A percentile compares a stretch with the other conserved stretches of the same genome.
Conservation (phyloP, 2,329 filamentous ascomycete species). For the Botrytis galanthina region DNA sequence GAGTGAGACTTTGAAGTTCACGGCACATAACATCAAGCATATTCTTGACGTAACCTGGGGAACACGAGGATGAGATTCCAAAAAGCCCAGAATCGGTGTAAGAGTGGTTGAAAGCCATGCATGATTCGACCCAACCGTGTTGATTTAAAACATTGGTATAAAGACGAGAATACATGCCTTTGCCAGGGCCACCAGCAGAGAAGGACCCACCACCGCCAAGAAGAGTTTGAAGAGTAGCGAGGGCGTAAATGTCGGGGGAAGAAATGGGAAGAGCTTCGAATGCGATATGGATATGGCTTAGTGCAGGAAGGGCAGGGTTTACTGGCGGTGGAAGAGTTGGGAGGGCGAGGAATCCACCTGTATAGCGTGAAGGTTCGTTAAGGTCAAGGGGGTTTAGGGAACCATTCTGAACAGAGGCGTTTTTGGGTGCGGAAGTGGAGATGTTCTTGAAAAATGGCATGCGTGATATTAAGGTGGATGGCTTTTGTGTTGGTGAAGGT, state of each 20-base stretch:
- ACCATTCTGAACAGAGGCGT: conserved; percentile 53
- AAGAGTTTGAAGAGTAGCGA: conserved; percentile 91
- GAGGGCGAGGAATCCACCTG: conserved; percentile 86
- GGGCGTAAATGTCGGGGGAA: conserved; percentile 90
- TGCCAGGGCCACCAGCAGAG: conserved; percentile 92
- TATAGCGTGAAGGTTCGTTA: conserved; percentile 73
- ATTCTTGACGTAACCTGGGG: conserved; percentile 69
- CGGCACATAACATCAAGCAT: conserved; percentile 97
- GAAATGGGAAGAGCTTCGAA: conserved; percentile 93
- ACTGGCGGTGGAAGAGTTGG: conserved; percentile 74
- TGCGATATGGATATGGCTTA: conserved; percentile 91
- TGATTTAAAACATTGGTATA: conserved; percentile 99
- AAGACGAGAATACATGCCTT: conserved; percentile 97
- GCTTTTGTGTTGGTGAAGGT: conserved; percentile 47
- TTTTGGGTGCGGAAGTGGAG: conserved; percentile 67
- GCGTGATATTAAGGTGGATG: conserved; percentile 72
- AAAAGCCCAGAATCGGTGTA: conserved; percentile 96
- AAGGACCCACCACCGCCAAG: conserved; percentile 96
- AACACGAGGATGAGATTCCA: conserved; percentile 85
- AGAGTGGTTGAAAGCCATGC: conserved; percentile 93
- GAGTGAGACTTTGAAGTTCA: conserved; percentile 74
- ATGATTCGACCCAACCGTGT: conserved; percentile 95
- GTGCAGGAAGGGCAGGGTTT: conserved; percentile 73
- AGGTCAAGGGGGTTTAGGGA: conserved; percentile 46
- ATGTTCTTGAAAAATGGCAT: conserved; percentile 89